These are phyloP conservation scores for Lunasporangiospora selenospora DNA, from an alignment of 192 early-diverging fungal species.

Conservation along the genomic window DNA sequence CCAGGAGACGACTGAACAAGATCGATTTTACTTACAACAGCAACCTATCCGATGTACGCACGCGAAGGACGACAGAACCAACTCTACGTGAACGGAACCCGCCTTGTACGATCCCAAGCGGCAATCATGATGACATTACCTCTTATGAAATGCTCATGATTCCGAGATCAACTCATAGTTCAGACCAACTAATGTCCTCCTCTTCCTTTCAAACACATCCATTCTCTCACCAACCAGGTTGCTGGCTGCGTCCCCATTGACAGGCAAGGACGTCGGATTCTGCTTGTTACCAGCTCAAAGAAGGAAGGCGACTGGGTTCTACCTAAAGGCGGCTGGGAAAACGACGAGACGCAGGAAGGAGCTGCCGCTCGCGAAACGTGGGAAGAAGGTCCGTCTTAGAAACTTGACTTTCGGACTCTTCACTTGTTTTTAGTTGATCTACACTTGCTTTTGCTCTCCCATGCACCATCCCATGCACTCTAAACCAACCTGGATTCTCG, in stretches of 20 bases:
- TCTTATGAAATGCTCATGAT: background rate
- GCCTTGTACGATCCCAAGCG: slow-evolving; percentile 18
- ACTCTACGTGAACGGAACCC: slow-evolving; percentile 29
- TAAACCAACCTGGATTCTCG: background rate
- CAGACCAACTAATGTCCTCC: background rate
- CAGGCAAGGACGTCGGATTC: slow-evolving; percentile 45
- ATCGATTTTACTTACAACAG: no score
- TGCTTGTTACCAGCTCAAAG: slow-evolving; percentile 58
- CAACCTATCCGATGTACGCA: no score
- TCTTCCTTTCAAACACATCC: background rate
- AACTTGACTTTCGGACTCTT: background rate
- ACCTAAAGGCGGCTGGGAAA: slow-evolving; percentile 72
- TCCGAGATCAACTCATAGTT: background rate
- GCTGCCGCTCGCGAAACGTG: slow-evolving; percentile 67
- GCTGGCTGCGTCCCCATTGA: slow-evolving; percentile 67
- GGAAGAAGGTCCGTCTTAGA: slow-evolving; percentile 57
- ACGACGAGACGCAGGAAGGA: slow-evolving; percentile 61
- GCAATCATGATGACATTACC: background rate
- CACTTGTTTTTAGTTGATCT: background rate
- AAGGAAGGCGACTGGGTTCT: slow-evolving; percentile 58
- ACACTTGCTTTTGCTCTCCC: background rate
- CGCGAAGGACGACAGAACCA: slow-evolving; percentile 44
- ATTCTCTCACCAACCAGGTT: slow-evolving; percentile 27
- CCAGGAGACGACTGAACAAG: background rate
- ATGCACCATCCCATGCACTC: background rate